Conservation (phyloP, 345 rosid genomes). For the Murraya paniculata region DNA sequence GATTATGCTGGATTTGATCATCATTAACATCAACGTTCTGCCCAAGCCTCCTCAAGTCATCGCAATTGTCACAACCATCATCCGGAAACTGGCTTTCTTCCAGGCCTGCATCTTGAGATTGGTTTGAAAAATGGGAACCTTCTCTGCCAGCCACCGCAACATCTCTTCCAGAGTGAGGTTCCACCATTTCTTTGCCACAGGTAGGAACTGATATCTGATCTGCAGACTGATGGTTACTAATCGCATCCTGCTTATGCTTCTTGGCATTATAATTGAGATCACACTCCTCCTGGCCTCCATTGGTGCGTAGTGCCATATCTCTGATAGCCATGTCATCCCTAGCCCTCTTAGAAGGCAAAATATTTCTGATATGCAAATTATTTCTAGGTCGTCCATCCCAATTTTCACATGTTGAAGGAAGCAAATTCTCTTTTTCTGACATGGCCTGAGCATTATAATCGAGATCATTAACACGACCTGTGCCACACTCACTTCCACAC, state of each 20-base stretch:
- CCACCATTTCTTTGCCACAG: slow-evolving; percentile 1
- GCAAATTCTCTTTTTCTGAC: slow-evolving; percentile 18
- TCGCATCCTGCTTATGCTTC: slow-evolving; percentile 32
- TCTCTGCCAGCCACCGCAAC: slow-evolving; percentile 10
- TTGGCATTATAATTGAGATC: slow-evolving; percentile 21
- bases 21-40: slow-evolving; percentile 14
- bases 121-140: slow-evolving; percentile 9
- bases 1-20: slow-evolving; percentile 14
- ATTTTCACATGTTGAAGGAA: slow-evolving; percentile 19
- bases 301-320: slow-evolving; percentile 9
- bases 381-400: slow-evolving; percentile 17
- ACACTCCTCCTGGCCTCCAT: slow-evolving; percentile 10
- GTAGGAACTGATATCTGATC: slow-evolving; percentile 7
- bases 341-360: slow-evolving; percentile 31
- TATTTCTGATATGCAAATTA: neutral
- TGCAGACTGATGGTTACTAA: neutral
- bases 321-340: slow-evolving; percentile 22
- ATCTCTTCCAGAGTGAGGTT: slow-evolving; percentile 9
- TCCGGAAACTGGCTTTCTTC: slow-evolving; percentile 19
- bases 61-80: slow-evolving; percentile 16
- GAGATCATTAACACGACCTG: neutral
- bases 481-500: slow-evolving; percentile 8
- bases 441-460: slow-evolving; percentile 9
- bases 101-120: slow-evolving; percentile 15
- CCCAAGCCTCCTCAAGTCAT: slow-evolving; percentile 12